Conservation (phyloP, 306 rosid genomes). For the Prunus padus region DNA sequence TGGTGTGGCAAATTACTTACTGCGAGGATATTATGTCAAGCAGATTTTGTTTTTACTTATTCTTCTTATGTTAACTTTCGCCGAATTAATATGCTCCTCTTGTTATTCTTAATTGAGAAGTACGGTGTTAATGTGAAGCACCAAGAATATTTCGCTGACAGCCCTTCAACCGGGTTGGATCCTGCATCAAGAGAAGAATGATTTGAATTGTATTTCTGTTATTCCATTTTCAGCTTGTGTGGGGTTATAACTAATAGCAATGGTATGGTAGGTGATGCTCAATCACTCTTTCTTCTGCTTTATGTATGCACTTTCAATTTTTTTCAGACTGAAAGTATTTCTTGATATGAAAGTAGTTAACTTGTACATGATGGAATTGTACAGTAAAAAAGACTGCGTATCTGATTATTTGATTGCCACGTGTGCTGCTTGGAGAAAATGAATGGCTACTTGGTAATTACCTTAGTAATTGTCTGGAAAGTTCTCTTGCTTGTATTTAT, state of each 20-base stretch:
- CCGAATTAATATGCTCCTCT: neutral
- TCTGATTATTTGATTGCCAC: neutral
- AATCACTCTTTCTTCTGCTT: constrained; percentile 1
- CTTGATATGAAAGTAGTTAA: neutral
- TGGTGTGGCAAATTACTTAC: constrained; percentile 71
- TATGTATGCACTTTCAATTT: neutral
- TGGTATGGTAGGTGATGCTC: neutral
- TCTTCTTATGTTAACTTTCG: neutral
- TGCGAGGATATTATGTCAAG: constrained; percentile 63
- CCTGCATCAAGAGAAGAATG: constrained; percentile 93
- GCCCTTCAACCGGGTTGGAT: constrained; percentile 83
- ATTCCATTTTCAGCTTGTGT: constrained; percentile 7
- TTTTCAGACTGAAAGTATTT: neutral
- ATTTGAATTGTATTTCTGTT: constrained; percentile 18
- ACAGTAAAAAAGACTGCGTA: neutral
- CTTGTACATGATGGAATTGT: neutral
- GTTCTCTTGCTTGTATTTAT: neutral
- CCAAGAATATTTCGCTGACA: constrained; percentile 96
- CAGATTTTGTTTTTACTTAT: neutral
- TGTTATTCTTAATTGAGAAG: constrained; percentile 26
- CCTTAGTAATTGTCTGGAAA: neutral
- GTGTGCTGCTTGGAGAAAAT: neutral
- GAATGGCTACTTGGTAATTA: neutral
- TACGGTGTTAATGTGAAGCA: constrained; percentile 79
- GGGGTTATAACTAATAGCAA: neutral